Conservation (phyloP, 805 yeast genomes). For the Candida tibetensis region DNA sequence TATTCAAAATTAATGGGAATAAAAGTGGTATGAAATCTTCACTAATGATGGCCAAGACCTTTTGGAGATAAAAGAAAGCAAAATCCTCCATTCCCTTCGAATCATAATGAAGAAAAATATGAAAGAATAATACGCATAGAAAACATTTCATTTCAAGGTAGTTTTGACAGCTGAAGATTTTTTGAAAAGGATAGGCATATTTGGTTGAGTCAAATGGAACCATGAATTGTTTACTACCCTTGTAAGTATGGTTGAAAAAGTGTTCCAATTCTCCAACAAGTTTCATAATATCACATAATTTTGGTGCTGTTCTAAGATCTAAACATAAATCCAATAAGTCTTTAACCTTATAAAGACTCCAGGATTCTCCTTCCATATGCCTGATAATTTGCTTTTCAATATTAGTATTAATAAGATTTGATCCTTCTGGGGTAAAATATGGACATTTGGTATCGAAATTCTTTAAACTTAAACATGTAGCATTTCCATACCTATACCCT, state of each 20-base stretch:
- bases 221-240: conserved; percentile 1
- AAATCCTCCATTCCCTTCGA: conserved; percentile 20
- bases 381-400: conserved; percentile 36
- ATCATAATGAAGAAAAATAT: conserved; percentile 43
- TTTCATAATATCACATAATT: conserved; percentile 18
- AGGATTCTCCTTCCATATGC: conserved; percentile 18
- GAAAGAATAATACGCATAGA: conserved; percentile 25
- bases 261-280: conserved; percentile 5
- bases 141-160: conserved; percentile 19
- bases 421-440: conserved; percentile 31
- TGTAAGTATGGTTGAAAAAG: background rate
- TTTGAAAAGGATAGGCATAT: conserved; percentile 7
- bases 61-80: conserved; percentile 34
- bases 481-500: conserved; percentile 34
- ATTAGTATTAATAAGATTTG: conserved; percentile 31
- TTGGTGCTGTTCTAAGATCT: conserved; percentile 16
- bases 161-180: conserved; percentile 14
- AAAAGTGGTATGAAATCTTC: conserved; percentile 32
- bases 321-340: conserved; percentile 23
- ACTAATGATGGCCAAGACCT: conserved; percentile 20
- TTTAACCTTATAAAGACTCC: conserved; percentile 25
- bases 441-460: conserved; percentile 32
- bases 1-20: conserved; percentile 28
- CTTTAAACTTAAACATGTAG: conserved; percentile 21
- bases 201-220: conserved; percentile 5